Percentiles rank a stretch among this genome's conserved stretches.
Evolutionary conservation across 2,329 filamentous ascomycete genomes (phyloP).

Genomic region (Talaromyces funiculosus): DNA sequence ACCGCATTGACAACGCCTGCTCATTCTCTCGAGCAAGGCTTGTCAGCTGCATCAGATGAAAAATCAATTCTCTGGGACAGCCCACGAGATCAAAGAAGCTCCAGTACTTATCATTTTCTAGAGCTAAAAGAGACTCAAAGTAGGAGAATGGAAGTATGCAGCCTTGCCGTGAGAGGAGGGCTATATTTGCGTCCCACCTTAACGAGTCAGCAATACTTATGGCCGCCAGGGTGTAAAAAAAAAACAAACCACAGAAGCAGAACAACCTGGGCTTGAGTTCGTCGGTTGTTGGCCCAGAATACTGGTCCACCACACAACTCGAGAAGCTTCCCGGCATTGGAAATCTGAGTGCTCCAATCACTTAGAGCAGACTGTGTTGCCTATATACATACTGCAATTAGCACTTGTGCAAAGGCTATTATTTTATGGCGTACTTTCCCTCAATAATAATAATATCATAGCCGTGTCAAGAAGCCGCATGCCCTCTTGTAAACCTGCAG

Average conservation of each 20-base stretch:
- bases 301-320: neutral
- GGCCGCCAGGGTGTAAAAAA: neutral
- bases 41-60: constrained; percentile 7
- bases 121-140: neutral
- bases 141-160: constrained; percentile 1
- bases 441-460: constrained; percentile 5
- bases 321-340: neutral
- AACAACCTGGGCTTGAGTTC: neutral
- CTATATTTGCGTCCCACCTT: constrained; percentile 10
- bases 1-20: neutral
- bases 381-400: neutral
- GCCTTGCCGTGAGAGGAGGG: constrained; percentile 1
- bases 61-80: constrained; percentile 4
- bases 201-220: neutral
- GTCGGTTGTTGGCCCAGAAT: neutral
- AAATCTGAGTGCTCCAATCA: constrained; percentile 4
- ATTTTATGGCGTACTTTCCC: neutral
- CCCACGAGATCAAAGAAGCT: constrained; percentile 6
- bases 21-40: constrained; percentile 2
- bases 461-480: neutral
- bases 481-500: neutral
- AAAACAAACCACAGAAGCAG: constrained; percentile 7
- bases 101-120: neutral
- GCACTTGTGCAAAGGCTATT: neutral
- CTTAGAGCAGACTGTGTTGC: constrained; percentile 5